Evolutionary conservation across 805 yeast genomes (phyloP), one percentile per base, ranked within the genome.

Genomic region (Zygosaccharomyces siamensis): DNA sequence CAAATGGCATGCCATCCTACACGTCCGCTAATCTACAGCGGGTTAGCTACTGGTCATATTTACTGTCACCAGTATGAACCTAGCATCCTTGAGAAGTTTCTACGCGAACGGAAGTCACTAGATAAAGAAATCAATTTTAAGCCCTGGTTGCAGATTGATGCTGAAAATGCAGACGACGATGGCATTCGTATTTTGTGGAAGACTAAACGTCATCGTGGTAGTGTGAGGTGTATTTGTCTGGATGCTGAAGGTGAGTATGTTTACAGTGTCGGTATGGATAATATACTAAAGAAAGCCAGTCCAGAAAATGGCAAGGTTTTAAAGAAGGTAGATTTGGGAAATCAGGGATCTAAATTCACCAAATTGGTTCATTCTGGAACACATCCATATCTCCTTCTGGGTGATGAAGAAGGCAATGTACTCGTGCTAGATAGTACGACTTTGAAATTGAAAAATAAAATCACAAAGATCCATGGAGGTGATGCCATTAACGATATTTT

Each of bases 131-230:
- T 43, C n/a, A 24, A 48, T 20, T 45, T 42, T 11, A 47, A 45
- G 7, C 71, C 78, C 68, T 80, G 84, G 83, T 62, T 67, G 20
- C 63, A 70, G 8, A 39, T 52, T 2, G 47, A 48, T 16, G 55
- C 58, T 26, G 50, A 39, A 27, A 32, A 46, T 24, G 43, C 45
- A 5, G 47, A 47, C 2, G 50, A 37, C 16, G 55, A 55, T 6
- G 30, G 39, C 16, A 54, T 57, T 1, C 68, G 63, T 6, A 65
- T 76, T 24, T 48, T 67, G 1, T 92, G 99, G 99, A 79, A 84
- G 47, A 90, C 97, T 0, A 86, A 80, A 59, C 77, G 98, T 62
- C 98, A 92, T 63, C 89, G 89, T 64, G 90, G 89, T 1, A 84
- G 95, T 54, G 88, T 95, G 51, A 71, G 99, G 38, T 79, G 85